These are phyloP conservation scores for Phytophthora parvispora DNA, from an alignment of 352 stramenopile species.

Conservation along the genomic window DNA sequence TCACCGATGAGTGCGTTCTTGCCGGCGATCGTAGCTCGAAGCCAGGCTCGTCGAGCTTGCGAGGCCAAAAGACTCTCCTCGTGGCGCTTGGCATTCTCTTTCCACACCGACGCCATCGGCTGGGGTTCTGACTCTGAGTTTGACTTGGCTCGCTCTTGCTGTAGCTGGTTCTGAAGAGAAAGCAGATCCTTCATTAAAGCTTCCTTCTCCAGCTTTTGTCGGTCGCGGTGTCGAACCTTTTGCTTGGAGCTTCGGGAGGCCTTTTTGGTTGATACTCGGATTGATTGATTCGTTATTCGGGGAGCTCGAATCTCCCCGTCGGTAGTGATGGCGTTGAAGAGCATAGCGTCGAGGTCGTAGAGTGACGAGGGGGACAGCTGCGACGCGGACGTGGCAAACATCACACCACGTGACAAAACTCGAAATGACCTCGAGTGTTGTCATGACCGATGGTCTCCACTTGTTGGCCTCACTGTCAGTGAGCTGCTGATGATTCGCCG, in stretches of 20 bases:
- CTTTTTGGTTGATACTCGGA: background rate
- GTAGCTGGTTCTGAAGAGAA: background rate
- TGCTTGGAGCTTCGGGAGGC: background rate
- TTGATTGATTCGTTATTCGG: background rate
- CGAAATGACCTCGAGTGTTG: no score
- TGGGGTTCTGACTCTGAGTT: background rate
- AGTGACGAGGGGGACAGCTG: background rate
- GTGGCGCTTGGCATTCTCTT: background rate
- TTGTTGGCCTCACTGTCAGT: no score
- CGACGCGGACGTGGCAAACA: background rate
- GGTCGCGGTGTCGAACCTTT: background rate
- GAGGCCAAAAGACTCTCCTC: background rate
- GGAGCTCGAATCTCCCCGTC: background rate
- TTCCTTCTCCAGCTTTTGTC: constrained; percentile 6
- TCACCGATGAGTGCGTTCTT: background rate
- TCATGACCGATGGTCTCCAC: no score
- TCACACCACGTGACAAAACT: background rate
- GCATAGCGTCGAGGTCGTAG: background rate
- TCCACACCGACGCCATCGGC: background rate
- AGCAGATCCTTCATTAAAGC: background rate
- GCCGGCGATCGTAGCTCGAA: background rate
- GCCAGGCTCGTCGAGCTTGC: constrained; percentile 5
- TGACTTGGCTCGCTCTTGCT: background rate
- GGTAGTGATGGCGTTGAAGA: background rate
- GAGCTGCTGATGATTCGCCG: no score